A percentile compares a stretch with the other conserved stretches of the same genome.
phyloP scores from a whole-genome alignment of 202 grass and related monocot genomes.

The Saccharum hybrid region DNA sequence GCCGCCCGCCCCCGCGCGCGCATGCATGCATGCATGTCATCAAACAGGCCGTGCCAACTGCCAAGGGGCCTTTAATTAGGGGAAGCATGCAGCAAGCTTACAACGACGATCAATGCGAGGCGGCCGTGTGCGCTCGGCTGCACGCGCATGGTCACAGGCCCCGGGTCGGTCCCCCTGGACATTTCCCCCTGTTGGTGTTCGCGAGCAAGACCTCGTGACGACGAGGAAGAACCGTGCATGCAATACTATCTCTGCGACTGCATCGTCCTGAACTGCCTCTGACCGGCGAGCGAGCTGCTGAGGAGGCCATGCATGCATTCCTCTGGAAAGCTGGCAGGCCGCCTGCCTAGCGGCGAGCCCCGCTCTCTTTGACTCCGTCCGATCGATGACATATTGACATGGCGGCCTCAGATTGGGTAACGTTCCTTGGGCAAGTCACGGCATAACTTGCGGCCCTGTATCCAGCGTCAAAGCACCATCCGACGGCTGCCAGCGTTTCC shows the following conservation, averaged over 20 bases:
- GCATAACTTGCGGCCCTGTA: too few species aligned
- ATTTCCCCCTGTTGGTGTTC: constrained; percentile 44
- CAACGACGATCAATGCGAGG: constrained; percentile 41
- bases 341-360: too few species aligned
- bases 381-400: too few species aligned
- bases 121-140: constrained; percentile 30
- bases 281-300: background rate
- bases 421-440: too few species aligned
- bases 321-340: background rate
- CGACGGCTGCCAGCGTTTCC: too few species aligned
- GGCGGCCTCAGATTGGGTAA: too few species aligned
- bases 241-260: background rate
- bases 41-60: constrained; percentile 46
- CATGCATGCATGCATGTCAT: background rate
- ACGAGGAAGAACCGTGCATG: background rate
- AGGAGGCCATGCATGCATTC: background rate
- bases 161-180: constrained; percentile 42
- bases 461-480: too few species aligned
- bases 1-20: too few species aligned
- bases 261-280: background rate
- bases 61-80: constrained; percentile 24
- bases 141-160: constrained; percentile 42
- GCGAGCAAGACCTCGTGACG: background rate
- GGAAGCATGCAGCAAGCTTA: background rate
- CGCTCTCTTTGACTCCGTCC: too few species aligned